Percentiles rank a stretch among this genome's conserved stretches.
These are phyloP conservation scores for Dryas integrifolia DNA, from an alignment of 331 rosid species.

Conservation along the genomic window DNA sequence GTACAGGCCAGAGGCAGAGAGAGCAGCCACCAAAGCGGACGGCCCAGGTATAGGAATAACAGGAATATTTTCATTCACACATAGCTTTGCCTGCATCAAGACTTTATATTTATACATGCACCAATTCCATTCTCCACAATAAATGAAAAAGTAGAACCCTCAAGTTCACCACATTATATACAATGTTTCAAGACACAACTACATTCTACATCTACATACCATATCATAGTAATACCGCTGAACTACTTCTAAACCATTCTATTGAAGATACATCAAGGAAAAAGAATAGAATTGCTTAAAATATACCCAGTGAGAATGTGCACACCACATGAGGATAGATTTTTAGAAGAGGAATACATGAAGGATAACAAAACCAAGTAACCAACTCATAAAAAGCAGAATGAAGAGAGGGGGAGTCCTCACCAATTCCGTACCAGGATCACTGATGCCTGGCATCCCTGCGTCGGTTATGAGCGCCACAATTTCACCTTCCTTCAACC, in stretches of 20 bases:
- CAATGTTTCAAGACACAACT: too few relatives aligned
- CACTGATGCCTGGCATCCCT: constrained; percentile 90
- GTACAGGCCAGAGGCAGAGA: constrained; percentile 74
- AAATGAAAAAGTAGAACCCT: neutral
- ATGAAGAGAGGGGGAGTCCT: constrained; percentile 9
- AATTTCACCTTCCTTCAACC: constrained; percentile 80
- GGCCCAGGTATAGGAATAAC: constrained; percentile 94
- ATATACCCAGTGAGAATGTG: too few relatives aligned
- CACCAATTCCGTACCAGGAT: constrained; percentile 90
- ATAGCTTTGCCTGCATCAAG: constrained; percentile 71
- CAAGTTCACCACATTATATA: too few relatives aligned
- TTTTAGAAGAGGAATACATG: too few relatives aligned
- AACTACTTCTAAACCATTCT: neutral
- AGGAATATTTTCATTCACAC: constrained; percentile 63
- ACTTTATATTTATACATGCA: neutral
- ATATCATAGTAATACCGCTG: neutral
- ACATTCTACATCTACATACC: too few relatives aligned
- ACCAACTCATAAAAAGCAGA: neutral
- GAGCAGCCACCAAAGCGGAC: constrained; percentile 85
- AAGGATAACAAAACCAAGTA: too few relatives aligned
- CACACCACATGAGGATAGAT: too few relatives aligned
- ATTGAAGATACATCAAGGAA: too few relatives aligned
- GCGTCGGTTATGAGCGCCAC: constrained; percentile 88
- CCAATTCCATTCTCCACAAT: neutral
- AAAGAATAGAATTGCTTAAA: too few relatives aligned